Base-by-base conservation (phyloP, 2,329 filamentous ascomycete species). In the Arthrinium phaeospermum region DNA sequence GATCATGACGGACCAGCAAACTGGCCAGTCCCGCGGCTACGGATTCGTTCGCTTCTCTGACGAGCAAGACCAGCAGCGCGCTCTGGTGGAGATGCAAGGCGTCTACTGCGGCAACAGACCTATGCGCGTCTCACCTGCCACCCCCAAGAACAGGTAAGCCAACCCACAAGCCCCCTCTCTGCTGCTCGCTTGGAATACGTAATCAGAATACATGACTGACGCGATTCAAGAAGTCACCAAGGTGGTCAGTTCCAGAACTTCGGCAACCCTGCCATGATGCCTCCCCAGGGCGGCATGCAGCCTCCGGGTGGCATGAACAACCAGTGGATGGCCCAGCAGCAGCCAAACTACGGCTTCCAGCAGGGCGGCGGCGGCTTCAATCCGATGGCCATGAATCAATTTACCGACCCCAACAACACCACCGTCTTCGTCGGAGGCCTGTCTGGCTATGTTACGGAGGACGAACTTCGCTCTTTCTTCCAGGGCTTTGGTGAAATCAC, bases 381-480 rank as follows among this genome's bases (percentile, higher is more conserved):
- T 77, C 85, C 86, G 6, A 82, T 85, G 73, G 85, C 83, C 22
- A 98, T 99, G 96, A 99, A 99, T 86, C 96, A 99, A 86, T 99
- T 99, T 87, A 99, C 96, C 49, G 96, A 99, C 80, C 96, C 96
- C 16, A 99, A 99, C 90, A 99, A 99, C 87, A 99, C 96, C 24
- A 99, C 96, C 27, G 96, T 99, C 75, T 99, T 99, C 79, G 96
- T 99, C 71, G 96, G 96, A 76, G 96, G 96, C 71, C 91, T 99
- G 6, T 98, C 95, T 49, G 96, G 96, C 76, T 99, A 99, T 80
- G 96, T 99, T 75, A 99, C 96, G 68, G 96, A 99, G 87, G 96
- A 99, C 80, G 96, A 99, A 88, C 92, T 99, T n/a, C 94, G 96
- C 75, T 98, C 95, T 0, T 99, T 99, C 90, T 99, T 99, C 92